Conservation (phyloP, 2,329 filamentous ascomycete genomes). For the Alternaria triticimaculans region DNA sequence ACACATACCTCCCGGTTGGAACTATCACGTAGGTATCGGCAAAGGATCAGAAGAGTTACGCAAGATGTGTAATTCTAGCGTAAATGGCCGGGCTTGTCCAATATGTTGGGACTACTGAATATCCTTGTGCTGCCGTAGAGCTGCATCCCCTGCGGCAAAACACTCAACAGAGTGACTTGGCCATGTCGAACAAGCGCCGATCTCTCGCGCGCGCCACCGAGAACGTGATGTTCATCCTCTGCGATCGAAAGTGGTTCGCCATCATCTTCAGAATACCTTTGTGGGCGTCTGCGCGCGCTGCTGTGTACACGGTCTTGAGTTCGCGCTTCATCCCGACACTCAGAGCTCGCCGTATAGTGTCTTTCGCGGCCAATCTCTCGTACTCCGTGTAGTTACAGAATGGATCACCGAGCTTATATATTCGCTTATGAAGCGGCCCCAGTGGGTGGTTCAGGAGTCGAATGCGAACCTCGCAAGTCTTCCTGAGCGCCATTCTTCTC, state of each 20-base stretch:
- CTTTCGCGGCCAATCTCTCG: background rate
- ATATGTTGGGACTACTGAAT: background rate
- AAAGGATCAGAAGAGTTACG: background rate
- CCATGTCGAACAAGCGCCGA: background rate
- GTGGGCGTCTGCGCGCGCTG: too few species aligned
- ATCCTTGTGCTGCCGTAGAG: background rate
- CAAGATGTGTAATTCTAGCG: background rate
- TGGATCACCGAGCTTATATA: background rate
- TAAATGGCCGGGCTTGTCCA: background rate
- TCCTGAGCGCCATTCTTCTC: background rate
- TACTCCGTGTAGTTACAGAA: background rate
- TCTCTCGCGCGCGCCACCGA: background rate
- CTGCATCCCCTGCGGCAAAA: background rate
- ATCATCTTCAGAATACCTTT: background rate
- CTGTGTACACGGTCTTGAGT: background rate
- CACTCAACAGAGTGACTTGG: background rate
- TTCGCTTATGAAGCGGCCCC: background rate
- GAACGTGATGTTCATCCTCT: background rate
- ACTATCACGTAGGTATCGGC: background rate
- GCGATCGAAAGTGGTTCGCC: background rate
- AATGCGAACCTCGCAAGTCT: background rate
- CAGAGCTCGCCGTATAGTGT: background rate
- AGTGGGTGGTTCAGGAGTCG: background rate
- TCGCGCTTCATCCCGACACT: background rate
- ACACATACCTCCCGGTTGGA: background rate